Base-by-base conservation (phyloP, 1,139 yeast genomes). In the Blastobotrys niveus region DNA sequence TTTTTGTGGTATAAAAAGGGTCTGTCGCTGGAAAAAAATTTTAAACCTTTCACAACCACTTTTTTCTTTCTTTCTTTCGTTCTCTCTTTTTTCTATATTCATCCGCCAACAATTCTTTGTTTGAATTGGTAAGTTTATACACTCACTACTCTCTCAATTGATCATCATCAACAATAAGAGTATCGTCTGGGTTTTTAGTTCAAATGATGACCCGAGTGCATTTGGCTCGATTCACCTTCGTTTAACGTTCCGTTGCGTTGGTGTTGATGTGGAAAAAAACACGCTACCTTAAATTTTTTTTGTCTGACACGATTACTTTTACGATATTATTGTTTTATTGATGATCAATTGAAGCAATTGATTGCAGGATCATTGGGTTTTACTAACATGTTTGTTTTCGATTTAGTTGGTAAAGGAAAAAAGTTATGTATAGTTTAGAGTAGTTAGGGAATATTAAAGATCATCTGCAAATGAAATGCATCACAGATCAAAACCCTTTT, bases 241-340 rank as follows among this genome's bases (percentile, higher is more conserved):
- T 50, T 12, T 17, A n/a, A 22, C 49, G 49, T 50, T 50, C 43
- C 43, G 52, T 31, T 19, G 41, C 34, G 38, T 34, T 48, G 72
- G 64, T 73, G 86, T 82, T 85, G 84, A 74, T 83, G 93, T 83
- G 93, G 93, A 83, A 82, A 82, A 81, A 82, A 68, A 77, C 89
- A 73, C 79, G 93, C 89, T 82, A 82, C 89, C 89, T 82, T 73
- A 64, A 44, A 4, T 7, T 18, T 34, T 19, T 22, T 34, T 34
- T 34, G 38, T 21, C 29, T 34, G 38, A 24, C 27, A 12, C 14
- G 6, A 6, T n/a, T n/a, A n/a, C n/a, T n/a, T n/a, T n/a, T n/a
- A 24, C 8, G 12, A 24, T 24, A 8, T 24, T 24, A 24, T 24
- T 24, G 10, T 8, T 24, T 24, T 12, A 8, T 24, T 24, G 27